These are phyloP conservation scores for Ustilago xerochloae DNA, from an alignment of 1,284 basidiomycete species.

Conservation along the genomic window DNA sequence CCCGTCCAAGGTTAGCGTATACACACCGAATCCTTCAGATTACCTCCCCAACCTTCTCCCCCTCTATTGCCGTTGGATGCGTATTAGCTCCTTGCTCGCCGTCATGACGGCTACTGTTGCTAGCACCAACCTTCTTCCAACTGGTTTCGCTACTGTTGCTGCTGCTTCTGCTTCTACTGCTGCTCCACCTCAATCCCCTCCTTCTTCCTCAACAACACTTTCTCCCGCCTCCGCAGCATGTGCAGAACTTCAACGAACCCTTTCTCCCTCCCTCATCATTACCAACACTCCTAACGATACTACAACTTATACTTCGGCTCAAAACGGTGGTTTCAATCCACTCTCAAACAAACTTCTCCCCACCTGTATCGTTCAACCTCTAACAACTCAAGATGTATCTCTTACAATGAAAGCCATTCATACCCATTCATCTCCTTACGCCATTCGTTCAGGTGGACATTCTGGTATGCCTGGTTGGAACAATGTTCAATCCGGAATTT, in stretches of 20 bases:
- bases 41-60: too few relatives aligned
- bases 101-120: too few relatives aligned
- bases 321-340: slow-evolving; percentile 20
- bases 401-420: slow-evolving; percentile 13
- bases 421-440: slow-evolving; percentile 23
- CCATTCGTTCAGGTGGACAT: slow-evolving; percentile 52
- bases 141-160: too few relatives aligned
- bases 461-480: slow-evolving; percentile 49
- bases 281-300: slow-evolving; percentile 10
- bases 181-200: neutral
- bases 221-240: slow-evolving; percentile 5
- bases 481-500: slow-evolving; percentile 23
- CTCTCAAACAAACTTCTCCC: slow-evolving; percentile 33
- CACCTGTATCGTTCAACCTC: slow-evolving; percentile 33
- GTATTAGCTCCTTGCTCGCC: too few relatives aligned
- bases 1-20: too few relatives aligned
- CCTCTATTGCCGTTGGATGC: too few relatives aligned
- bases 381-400: slow-evolving; percentile 6
- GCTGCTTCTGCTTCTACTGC: neutral
- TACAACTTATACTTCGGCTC: slow-evolving; percentile 8
- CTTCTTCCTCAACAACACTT: neutral
- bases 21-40: too few relatives aligned
- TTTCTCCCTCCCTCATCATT: neutral
- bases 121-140: too few relatives aligned
- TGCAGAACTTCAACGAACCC: neutral